phyloP scores from a whole-genome alignment of 1,284 basidiomycete genomes.

The Neonothopanus nambi region DNA sequence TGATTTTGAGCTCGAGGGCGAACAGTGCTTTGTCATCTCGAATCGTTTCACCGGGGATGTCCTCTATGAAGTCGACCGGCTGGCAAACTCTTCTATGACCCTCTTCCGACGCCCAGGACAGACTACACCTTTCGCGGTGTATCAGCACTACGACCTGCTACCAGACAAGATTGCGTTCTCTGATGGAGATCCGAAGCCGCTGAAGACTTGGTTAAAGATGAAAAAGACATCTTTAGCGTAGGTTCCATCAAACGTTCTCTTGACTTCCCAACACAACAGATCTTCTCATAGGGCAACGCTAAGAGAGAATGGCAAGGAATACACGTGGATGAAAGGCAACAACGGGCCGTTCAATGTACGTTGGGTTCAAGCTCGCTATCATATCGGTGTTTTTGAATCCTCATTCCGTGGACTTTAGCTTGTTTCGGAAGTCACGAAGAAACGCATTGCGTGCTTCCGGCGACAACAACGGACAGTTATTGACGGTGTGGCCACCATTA shows the following conservation, averaged over 20 bases:
- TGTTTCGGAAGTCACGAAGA: neutral
- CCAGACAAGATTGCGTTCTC: constrained; percentile 1
- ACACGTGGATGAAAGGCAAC: constrained; percentile 5
- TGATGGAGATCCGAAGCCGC: neutral
- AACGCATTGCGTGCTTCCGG: neutral
- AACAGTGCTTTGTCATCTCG: neutral
- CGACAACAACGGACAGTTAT: neutral
- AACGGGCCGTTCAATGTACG: constrained; percentile 2
- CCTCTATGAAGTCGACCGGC: neutral
- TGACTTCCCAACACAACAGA: neutral
- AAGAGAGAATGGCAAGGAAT: constrained; percentile 1
- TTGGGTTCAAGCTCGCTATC: neutral
- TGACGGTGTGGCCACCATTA: neutral
- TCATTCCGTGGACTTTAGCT: neutral
- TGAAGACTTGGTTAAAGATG: neutral
- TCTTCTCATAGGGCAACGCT: neutral
- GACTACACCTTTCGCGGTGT: neutral
- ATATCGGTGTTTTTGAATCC: neutral
- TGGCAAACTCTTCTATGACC: neutral
- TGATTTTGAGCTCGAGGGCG: neutral
- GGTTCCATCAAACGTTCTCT: neutral
- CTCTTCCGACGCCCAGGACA: neutral
- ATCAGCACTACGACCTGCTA: neutral
- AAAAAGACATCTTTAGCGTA: neutral
- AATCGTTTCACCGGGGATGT: neutral